Evolutionary conservation across 306 rosid species (phyloP).

Genomic region (Mimosa bimucronata): DNA sequence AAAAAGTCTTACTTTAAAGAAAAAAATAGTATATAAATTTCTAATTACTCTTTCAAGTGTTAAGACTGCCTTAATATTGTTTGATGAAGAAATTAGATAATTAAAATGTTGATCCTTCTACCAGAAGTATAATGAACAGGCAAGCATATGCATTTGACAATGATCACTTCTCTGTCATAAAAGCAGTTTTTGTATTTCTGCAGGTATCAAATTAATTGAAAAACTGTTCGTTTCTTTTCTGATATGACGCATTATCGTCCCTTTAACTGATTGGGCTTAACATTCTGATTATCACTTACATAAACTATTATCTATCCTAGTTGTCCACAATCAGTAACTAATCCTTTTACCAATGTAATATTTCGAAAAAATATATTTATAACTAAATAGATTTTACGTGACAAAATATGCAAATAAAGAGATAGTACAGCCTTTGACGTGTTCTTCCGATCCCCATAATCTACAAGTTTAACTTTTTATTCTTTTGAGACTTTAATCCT

Average conservation of each 20-base stretch:
- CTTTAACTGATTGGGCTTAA: background rate
- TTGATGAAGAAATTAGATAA: too few relatives aligned
- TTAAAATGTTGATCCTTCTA: background rate
- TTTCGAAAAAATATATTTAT: background rate
- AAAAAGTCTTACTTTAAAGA: too few relatives aligned
- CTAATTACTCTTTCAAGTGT: background rate
- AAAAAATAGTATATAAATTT: too few relatives aligned
- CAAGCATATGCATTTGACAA: background rate
- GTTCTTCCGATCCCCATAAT: too few relatives aligned
- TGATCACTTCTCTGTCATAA: background rate
- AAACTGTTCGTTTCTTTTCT: background rate
- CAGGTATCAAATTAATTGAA: conserved; percentile 5
- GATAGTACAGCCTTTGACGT: too few relatives aligned
- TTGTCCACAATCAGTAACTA: background rate
- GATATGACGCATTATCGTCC: conserved; percentile 12
- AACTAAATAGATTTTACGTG: too few relatives aligned
- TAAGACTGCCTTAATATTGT: too few relatives aligned
- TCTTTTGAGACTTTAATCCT: background rate
- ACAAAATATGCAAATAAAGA: too few relatives aligned
- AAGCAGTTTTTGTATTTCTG: background rate
- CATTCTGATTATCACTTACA: background rate
- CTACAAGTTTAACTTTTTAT: background rate
- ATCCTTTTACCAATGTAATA: background rate
- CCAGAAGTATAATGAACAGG: background rate
- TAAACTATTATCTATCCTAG: background rate